These are phyloP conservation scores for Schwanniomyces yamadae DNA, from an alignment of 805 yeast species.

Conservation along the genomic window DNA sequence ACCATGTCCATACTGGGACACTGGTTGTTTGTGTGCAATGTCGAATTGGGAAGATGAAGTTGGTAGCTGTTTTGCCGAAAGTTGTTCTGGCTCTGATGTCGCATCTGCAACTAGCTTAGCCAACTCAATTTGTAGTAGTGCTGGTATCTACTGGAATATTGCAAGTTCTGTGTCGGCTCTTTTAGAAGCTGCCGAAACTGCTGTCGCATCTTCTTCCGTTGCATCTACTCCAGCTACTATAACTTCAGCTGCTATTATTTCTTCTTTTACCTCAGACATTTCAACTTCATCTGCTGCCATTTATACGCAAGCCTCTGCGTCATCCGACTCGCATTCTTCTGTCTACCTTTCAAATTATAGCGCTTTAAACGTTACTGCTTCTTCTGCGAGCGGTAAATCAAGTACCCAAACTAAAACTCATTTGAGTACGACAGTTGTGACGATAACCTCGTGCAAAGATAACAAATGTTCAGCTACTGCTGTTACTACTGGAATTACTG, in stretches of 20 bases:
- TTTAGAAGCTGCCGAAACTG: conserved; percentile 24
- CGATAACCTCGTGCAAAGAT: conserved; percentile 27
- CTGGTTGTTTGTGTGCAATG: conserved; percentile 45
- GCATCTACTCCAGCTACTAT: conserved; percentile 4
- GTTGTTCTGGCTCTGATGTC: conserved; percentile 35
- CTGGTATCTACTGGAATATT: conserved; percentile 35
- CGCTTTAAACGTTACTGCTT: too few species aligned
- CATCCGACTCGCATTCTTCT: too few species aligned
- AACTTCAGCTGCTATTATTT: conserved; percentile 4
- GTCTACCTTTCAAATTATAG: too few species aligned
- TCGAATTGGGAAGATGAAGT: conserved; percentile 30
- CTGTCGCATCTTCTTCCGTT: conserved; percentile 13
- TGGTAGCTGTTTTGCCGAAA: conserved; percentile 37
- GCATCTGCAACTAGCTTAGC: conserved; percentile 27
- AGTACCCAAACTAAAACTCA: too few species aligned
- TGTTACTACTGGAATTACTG: conserved; percentile 23
- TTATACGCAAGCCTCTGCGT: too few species aligned
- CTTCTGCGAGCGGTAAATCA: too few species aligned
- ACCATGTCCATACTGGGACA: too few species aligned
- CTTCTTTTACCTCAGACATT: too few species aligned
- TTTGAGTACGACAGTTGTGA: conserved; percentile 25
- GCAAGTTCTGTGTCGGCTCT: conserved; percentile 23
- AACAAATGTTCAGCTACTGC: conserved; percentile 20
- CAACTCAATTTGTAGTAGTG: conserved; percentile 28
- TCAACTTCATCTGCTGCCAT: conserved; percentile 5